Evolutionary conservation across 495 filamentous ascomycete species (phyloP), one percentile per base, ranked within the genome.

Genomic region (Sphaerosporella brunnea): DNA sequence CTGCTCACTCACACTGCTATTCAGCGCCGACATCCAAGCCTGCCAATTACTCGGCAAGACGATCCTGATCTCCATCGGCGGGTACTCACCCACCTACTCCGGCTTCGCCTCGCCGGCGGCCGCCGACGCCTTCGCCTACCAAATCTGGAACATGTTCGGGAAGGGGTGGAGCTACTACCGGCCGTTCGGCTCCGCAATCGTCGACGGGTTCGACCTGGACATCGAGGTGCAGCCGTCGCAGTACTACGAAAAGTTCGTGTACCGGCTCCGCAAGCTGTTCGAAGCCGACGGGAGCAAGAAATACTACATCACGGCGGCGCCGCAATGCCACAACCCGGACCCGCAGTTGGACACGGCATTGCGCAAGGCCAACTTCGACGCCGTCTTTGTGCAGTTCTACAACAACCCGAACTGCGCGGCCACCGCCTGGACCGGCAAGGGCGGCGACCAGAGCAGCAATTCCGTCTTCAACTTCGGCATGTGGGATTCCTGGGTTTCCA

Each of bases 381-480:
- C 75, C 39, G 61, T 81, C 13, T 82, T 73, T 59, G 66, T 79
- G 11, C 79, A 82, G 55, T 82, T 78, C 67, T 80, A 79, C 63
- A 78, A 80, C 66, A 79, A 77, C 57, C 47, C 53, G 4, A 54
- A 25, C 3, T n/a, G 49, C 23, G 24, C 40, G 1, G 43, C 43
- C 2, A 8, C 18, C n/a, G 23, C 2, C 16, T 46, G 43, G 43
- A 36, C 8, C 1, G 28, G 13, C n/a, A 26, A 11, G 13, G 43
- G 43, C 25, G 5, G 11, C 8, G 1, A 1, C 15, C 43, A 46
- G 43, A n/a, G 11, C 16, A 50, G 42, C 9, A 36, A 45, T 20
- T 20, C 28, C 8, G 48, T 19, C 11, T 50, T 45, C 32, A 45
- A 24, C 28, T 50, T 50, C 21, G 32, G 32, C 11, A 16, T 19